Evolutionary conservation across 2,329 filamentous ascomycete genomes (phyloP).

Genomic region (Penicillium freii): DNA sequence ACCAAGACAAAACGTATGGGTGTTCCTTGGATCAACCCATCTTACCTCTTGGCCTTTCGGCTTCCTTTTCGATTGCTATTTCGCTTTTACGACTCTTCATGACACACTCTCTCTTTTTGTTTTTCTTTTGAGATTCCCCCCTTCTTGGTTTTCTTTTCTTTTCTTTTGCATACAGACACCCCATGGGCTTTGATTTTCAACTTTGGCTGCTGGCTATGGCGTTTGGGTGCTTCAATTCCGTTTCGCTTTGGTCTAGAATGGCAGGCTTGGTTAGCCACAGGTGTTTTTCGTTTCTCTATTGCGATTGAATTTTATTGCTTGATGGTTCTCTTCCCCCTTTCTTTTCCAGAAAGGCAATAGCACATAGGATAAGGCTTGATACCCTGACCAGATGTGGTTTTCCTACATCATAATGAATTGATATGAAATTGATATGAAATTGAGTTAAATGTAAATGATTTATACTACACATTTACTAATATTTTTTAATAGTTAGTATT

Average conservation of each 20-base stretch:
- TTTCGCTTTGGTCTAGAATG: conserved; percentile 21
- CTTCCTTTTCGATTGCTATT: not conserved
- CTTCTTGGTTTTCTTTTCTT: not conserved
- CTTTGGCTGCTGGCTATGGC: conserved; percentile 7
- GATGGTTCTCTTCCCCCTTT: not conserved
- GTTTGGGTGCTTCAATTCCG: conserved; percentile 10
- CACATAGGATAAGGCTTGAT: conserved; percentile 22
- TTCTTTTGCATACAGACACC: not conserved
- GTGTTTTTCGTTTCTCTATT: conserved; percentile 10
- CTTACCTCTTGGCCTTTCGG: not conserved
- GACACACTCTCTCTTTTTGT: conserved; percentile 9
- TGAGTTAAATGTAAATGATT: no score
- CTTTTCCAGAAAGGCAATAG: conserved; percentile 1
- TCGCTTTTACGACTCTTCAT: conserved; percentile 10
- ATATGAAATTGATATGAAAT: not conserved
- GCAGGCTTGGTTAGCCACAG: conserved; percentile 16
- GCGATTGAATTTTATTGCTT: conserved; percentile 1
- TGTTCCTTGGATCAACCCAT: not conserved
- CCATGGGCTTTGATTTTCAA: conserved; percentile 6
- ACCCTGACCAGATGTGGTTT: conserved; percentile 26
- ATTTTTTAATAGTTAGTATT: not conserved
- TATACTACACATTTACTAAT: not conserved
- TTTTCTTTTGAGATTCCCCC: conserved; percentile 19
- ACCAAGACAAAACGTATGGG: not conserved
- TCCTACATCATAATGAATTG: conserved; percentile 10